These are phyloP conservation scores for Rhizoclosmatium sp. DNA, from an alignment of 192 early-diverging fungal species.

Conservation along the genomic window DNA sequence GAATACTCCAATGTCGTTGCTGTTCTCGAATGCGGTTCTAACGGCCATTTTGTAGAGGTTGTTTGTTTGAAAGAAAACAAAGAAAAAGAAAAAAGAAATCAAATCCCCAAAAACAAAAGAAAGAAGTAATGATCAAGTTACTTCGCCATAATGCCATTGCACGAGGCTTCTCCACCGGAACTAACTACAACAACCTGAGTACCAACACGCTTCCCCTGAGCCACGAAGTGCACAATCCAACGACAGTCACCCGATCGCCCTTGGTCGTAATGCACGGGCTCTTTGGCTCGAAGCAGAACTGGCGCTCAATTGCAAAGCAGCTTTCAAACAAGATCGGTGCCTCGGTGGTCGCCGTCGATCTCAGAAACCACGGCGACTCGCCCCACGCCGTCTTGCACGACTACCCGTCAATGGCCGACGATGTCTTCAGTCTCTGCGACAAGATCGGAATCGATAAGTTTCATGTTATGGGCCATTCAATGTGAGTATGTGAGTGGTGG, in stretches of 20 bases:
- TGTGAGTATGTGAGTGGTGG: slow-evolving; percentile 51
- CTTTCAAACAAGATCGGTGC: slow-evolving; percentile 69
- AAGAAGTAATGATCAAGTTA: neutral
- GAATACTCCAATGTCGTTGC: slow-evolving; percentile 99
- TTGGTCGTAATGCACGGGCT: slow-evolving; percentile 31
- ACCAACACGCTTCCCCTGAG: slow-evolving; percentile 2
- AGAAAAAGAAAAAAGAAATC: slow-evolving; percentile 17
- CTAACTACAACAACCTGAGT: neutral
- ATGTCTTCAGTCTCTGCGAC: slow-evolving; percentile 75
- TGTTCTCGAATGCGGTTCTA: slow-evolving; percentile 97
- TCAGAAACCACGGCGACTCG: slow-evolving; percentile 95
- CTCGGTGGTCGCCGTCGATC: slow-evolving; percentile 78
- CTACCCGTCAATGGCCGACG: slow-evolving; percentile 81
- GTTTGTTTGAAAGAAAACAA: neutral
- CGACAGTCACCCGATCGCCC: neutral
- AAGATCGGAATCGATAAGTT: slow-evolving; percentile 63
- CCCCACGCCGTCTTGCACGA: slow-evolving; percentile 70
- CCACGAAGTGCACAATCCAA: slow-evolving; percentile 18
- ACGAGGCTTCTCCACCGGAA: slow-evolving; percentile 9
- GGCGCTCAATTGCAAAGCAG: slow-evolving; percentile 74
- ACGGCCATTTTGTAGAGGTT: slow-evolving; percentile 35
- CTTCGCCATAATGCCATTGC: neutral
- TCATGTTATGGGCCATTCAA: slow-evolving; percentile 87
- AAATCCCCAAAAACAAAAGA: slow-evolving; percentile 23
- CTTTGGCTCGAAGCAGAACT: slow-evolving; percentile 39